Evolutionary conservation across 2,329 filamentous ascomycete species (phyloP), one percentile per base, ranked within the genome.

Genomic region (Aspergillaceae sp.): DNA sequence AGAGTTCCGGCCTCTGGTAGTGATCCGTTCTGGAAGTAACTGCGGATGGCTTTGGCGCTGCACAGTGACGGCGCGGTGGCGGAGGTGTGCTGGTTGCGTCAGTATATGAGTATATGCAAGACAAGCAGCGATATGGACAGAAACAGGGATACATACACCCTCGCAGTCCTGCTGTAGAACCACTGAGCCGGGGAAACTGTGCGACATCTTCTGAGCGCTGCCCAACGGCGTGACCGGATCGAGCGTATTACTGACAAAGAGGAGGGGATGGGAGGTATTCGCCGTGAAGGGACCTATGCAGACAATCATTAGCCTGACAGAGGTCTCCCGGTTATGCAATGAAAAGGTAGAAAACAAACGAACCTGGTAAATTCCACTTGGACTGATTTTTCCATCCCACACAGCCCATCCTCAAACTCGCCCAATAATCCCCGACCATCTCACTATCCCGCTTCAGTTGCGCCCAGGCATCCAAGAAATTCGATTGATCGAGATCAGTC

Each of bases 171-270:
- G 70, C 28, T 69, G 58, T 3, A 78, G 57, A 4, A 77, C 59
- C 2, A 56, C 60, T 10, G 68, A 72, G 1, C 69, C 70, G 0
- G 69, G 63, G 50, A 76, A 77, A 1, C 52, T 51, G 10, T 52
- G 29, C 1, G 65, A 60, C 66, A 71, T 70, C 29, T 60, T 61
- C 32, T 62, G 50, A 19, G 62, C 62, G 45, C 62, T 63, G 19
- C 52, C 48, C 41, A 82, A 60, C 3, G 79, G 78, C 0, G 78
- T 82, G 1, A 83, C 76, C 0, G 80, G 80, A 47, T 83, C 79
- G 9, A 75, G 68, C 0, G 73, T 75, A 54, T 77, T 81, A 33
- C 73, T 74, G 8, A 81, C 63, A 56, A 80, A 77, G 5, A 83
- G 67, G 30, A 83, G 65, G 0, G 79, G 79, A 51, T 77, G 71